Conservation (phyloP, 1,139 yeast genomes). For the Blastobotrys serpentis region DNA sequence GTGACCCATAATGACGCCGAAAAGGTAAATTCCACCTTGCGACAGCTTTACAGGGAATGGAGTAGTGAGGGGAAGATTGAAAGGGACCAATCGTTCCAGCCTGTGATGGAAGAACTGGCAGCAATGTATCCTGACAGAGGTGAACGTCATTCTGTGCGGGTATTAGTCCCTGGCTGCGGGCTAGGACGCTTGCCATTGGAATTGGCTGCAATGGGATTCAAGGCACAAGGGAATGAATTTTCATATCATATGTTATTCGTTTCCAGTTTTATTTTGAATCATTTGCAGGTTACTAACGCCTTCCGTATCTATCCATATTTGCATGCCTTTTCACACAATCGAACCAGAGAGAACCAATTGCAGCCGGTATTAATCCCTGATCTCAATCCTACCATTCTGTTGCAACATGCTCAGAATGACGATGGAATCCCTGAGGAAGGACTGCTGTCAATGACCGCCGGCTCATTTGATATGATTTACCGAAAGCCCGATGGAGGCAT, state of each 20-base stretch:
- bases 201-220: conserved; percentile 62
- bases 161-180: conserved; percentile 83
- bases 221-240: conserved; percentile 82
- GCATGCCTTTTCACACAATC: conserved; percentile 72
- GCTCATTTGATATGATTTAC: conserved; percentile 75
- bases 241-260: conserved; percentile 77
- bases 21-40: conserved; percentile 59
- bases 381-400: conserved; percentile 32
- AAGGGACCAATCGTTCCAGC: conserved; percentile 48
- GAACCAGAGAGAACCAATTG: conserved; percentile 51
- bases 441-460: conserved; percentile 74
- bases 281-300: conserved; percentile 51
- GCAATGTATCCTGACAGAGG: conserved; percentile 42
- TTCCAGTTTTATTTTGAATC: conserved; percentile 64
- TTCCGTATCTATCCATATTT: conserved; percentile 68
- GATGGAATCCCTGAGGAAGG: conserved; percentile 48
- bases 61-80: conserved; percentile 59
- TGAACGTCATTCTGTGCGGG: conserved; percentile 38
- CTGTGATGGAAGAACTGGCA: conserved; percentile 49
- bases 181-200: conserved; percentile 77
- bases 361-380: conserved; percentile 50
- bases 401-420: conserved; percentile 33
- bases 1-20: conserved; percentile 52
- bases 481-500: conserved; percentile 46
- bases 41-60: conserved; percentile 79